Evolutionary conservation across 176 grass and related monocot genomes (phyloP).

Genomic region (Zoysia japonica): DNA sequence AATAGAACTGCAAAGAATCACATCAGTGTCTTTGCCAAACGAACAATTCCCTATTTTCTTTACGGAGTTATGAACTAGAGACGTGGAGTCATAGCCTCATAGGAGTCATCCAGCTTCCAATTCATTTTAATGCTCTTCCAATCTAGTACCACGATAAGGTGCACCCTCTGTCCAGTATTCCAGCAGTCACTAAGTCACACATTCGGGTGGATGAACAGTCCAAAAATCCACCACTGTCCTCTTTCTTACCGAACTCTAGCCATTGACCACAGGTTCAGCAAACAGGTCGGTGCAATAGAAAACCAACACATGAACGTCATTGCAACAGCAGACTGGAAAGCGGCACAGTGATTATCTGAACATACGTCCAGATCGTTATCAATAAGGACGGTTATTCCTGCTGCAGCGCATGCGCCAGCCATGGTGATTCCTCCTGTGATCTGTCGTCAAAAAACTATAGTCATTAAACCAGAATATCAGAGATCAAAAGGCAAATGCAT

Average conservation of each 20-base stretch:
- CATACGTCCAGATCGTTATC: slow-evolving; percentile 75
- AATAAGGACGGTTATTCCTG: slow-evolving; percentile 80
- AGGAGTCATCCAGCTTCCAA: slow-evolving; percentile 29
- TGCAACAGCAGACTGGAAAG: slow-evolving; percentile 66
- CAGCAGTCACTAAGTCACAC: slow-evolving; percentile 21
- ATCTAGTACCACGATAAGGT: slow-evolving; percentile 21
- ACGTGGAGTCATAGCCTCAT: not conserved
- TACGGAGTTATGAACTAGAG: slow-evolving; percentile 37
- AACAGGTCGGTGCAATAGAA: slow-evolving; percentile 56
- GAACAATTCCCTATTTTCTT: slow-evolving; percentile 51
- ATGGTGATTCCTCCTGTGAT: slow-evolving; percentile 74
- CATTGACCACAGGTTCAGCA: slow-evolving; percentile 70
- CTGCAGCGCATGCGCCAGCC: slow-evolving; percentile 64
- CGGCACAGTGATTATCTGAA: slow-evolving; percentile 64
- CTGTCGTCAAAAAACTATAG: slow-evolving; percentile 41
- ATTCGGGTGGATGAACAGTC: slow-evolving; percentile 22
- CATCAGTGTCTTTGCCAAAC: slow-evolving; percentile 21
- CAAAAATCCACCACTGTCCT: slow-evolving; percentile 30
- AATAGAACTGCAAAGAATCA: slow-evolving; percentile 32
- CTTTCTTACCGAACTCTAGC: slow-evolving; percentile 44
- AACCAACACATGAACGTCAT: slow-evolving; percentile 96
- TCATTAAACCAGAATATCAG: not conserved
- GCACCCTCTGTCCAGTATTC: slow-evolving; percentile 29
- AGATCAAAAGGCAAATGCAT: slow-evolving; percentile 13
- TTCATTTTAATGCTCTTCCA: not conserved